Conservation (phyloP, 345 rosid species). For the Noccaea bulbosa region DNA sequence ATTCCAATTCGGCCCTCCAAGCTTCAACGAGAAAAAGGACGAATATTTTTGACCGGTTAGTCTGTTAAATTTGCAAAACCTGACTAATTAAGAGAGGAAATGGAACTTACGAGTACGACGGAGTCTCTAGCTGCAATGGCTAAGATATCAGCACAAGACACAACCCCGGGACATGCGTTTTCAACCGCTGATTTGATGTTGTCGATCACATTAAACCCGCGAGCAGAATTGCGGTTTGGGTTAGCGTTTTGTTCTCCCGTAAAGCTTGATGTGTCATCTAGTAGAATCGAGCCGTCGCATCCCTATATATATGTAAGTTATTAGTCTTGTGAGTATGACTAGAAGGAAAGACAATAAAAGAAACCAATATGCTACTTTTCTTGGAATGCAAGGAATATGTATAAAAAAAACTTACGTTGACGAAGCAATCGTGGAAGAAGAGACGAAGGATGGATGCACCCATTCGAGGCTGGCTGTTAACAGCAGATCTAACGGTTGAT, state of each 20-base stretch:
- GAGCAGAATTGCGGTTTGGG: constrained; percentile 68
- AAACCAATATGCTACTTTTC: constrained; percentile 15
- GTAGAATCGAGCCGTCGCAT: constrained; percentile 83
- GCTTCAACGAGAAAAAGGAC: constrained; percentile 48
- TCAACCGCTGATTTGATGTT: constrained; percentile 74
- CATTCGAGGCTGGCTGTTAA: constrained; percentile 58
- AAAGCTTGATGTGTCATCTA: constrained; percentile 78
- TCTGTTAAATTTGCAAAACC: neutral
- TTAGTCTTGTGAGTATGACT: neutral
- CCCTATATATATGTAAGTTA: constrained; percentile 48
- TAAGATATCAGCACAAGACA: constrained; percentile 84
- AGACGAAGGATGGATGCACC: constrained; percentile 88
- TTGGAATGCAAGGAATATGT: constrained; percentile 5
- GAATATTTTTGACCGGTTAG: neutral
- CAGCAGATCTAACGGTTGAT: constrained; percentile 57
- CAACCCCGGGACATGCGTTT: constrained; percentile 74
- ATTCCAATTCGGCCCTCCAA: constrained; percentile 80
- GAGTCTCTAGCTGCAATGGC: constrained; percentile 81
- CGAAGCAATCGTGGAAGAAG: constrained; percentile 93
- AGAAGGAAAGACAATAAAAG: neutral
- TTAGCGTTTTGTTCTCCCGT: constrained; percentile 77
- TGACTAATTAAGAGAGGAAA: neutral
- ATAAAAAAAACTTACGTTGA: constrained; percentile 58
- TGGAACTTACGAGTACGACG: constrained; percentile 50
- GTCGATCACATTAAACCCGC: constrained; percentile 81